Conservation (phyloP, 2,329 filamentous ascomycete species). For the Podosphaera aphanis region DNA sequence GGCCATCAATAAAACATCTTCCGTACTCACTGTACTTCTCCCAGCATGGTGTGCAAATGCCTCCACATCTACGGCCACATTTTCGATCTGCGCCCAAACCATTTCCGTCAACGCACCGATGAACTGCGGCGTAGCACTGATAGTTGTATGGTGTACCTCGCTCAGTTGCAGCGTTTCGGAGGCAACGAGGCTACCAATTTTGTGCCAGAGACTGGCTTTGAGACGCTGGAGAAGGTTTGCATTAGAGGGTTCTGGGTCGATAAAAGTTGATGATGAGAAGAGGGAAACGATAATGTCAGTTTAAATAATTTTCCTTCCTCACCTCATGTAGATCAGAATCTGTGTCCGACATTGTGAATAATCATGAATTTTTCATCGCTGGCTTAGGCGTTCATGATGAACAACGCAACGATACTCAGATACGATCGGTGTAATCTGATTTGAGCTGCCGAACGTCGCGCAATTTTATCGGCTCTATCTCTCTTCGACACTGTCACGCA, state of each 20-base stretch:
- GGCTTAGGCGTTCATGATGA: neutral
- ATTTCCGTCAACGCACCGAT: slow-evolving; percentile 69
- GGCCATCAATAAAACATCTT: slow-evolving; percentile 72
- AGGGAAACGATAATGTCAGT: neutral
- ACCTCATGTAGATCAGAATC: neutral
- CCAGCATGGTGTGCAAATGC: slow-evolving; percentile 55
- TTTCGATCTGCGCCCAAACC: slow-evolving; percentile 60
- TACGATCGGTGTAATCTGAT: no score
- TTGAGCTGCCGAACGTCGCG: no score
- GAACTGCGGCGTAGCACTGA: slow-evolving; percentile 81
- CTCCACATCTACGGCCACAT: slow-evolving; percentile 35
- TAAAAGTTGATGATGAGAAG: neutral
- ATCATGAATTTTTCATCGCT: neutral
- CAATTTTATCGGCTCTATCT: no score
- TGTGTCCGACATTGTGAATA: neutral
- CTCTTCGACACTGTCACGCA: no score
- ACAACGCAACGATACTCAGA: no score
- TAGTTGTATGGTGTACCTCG: slow-evolving; percentile 10
- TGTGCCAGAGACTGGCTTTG: slow-evolving; percentile 60
- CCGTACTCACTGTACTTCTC: slow-evolving; percentile 53
- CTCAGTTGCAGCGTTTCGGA: slow-evolving; percentile 50
- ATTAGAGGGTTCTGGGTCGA: neutral
- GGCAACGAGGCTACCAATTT: slow-evolving; percentile 71
- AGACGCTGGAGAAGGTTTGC: slow-evolving; percentile 1
- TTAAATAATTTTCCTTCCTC: neutral